Percentiles rank a stretch among this genome's conserved stretches.
These are phyloP conservation scores for Eucalyptus tenuipes DNA, from an alignment of 345 rosid species.

Conservation along the genomic window DNA sequence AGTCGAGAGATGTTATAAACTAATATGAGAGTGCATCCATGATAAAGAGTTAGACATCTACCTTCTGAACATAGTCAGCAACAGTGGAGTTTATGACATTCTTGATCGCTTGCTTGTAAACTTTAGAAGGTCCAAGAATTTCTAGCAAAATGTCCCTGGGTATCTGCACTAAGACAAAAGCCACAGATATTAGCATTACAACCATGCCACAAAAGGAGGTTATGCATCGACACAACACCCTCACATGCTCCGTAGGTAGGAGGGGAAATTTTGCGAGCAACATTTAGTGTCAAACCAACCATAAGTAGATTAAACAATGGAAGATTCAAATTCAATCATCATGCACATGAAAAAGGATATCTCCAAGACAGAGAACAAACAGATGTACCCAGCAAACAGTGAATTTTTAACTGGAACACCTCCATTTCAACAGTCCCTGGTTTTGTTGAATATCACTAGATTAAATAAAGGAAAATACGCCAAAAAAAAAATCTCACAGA, in stretches of 20 bases:
- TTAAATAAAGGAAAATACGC: not conserved
- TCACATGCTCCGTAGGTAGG: not conserved
- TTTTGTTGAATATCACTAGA: not conserved
- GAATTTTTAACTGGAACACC: not conserved
- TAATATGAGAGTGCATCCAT: not conserved
- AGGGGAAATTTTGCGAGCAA: not conserved
- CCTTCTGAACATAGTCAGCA: slow-evolving; percentile 73
- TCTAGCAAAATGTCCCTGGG: slow-evolving; percentile 73
- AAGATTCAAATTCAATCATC: not conserved
- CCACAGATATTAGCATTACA: not conserved
- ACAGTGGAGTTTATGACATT: slow-evolving; percentile 52
- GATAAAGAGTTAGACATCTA: not conserved
- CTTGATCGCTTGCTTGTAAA: slow-evolving; percentile 67
- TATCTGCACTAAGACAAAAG: slow-evolving; percentile 29
- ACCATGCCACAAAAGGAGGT: not conserved
- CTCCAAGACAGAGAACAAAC: not conserved
- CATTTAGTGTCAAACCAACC: not conserved
- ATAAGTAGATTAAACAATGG: not conserved
- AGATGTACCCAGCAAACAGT: not conserved
- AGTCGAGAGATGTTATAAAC: not conserved
- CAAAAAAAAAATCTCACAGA: not conserved
- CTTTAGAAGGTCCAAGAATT: slow-evolving; percentile 75
- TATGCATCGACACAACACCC: not conserved
- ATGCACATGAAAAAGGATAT: not conserved
- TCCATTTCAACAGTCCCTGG: not conserved